These are phyloP conservation scores for Gelatoporia subvermispora DNA, from an alignment of 768 basidiomycete species.

Conservation along the genomic window DNA sequence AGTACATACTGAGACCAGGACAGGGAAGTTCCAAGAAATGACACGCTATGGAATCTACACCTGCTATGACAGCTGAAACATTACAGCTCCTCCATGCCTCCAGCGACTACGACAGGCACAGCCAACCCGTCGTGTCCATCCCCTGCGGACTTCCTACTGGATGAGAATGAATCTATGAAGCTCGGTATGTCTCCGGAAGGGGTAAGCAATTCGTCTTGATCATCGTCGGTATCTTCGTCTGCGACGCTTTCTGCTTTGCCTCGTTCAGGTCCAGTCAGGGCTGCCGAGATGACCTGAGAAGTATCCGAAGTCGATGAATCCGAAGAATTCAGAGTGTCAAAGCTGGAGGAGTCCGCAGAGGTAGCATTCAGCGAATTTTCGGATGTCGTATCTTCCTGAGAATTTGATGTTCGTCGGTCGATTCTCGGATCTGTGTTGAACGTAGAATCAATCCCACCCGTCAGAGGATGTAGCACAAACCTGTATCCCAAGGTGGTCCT, in stretches of 20 bases:
- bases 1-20: too few relatives aligned
- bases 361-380: not conserved
- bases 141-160: too few relatives aligned
- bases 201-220: constrained; percentile 5
- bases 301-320: too few relatives aligned
- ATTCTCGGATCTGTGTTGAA: not conserved
- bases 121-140: too few relatives aligned
- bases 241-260: not conserved
- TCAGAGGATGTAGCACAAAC: not conserved
- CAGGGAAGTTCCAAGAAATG: too few relatives aligned
- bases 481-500: not conserved
- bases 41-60: too few relatives aligned
- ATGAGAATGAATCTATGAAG: not conserved
- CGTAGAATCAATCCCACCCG: not conserved
- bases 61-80: too few relatives aligned
- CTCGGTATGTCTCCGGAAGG: constrained; percentile 5
- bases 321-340: too few relatives aligned
- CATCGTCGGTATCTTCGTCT: constrained; percentile 7
- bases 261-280: not conserved
- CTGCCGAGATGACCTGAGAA: too few relatives aligned
- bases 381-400: too few relatives aligned
- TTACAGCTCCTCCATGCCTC: too few relatives aligned
- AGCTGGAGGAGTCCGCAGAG: not conserved
- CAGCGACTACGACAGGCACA: too few relatives aligned
- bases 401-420: not conserved